Evolutionary conservation across 2,329 filamentous ascomycete species (phyloP), one percentile per base, ranked within the genome.

Genomic region (Pseudogymnoascus sp.): DNA sequence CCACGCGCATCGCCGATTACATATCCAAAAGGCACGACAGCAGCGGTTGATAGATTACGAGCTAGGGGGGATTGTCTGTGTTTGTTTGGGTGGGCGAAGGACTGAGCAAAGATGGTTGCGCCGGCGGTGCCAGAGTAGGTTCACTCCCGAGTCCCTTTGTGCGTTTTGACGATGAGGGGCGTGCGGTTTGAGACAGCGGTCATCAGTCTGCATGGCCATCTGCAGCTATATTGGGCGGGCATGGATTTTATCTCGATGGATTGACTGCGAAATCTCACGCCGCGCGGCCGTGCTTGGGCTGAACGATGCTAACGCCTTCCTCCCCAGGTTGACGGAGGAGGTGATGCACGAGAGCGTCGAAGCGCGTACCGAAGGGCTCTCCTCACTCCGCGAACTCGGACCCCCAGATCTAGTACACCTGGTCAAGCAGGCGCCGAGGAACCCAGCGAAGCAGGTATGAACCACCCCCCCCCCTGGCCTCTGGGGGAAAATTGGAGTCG

Each of bases 321-420:
- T 17, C 61, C 61, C 31, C 67, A 97, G 95, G 78, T 88, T 99
- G 72, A 93, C 93, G 71, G 95, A 99, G 79, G 92, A 97, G 77
- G 85, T 95, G 68, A 83, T 96, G 66, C 89, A 96, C 74, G 91
- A 96, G 71, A 91, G 93, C 62, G 88, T 97, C 76, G 93, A 97
- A 74, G 87, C 92, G 70, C 88, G 95, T 75, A 96, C 93, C 70
- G 95, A 99, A 74, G 90, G 90, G 47, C 84, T 99, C 40, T 83
- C 89, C 69, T 85, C 87, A 59, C 82, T 99, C 67, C 89, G 95
- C 73, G 95, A 99, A 82, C 85, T 99, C 64, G 95, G 95, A 44
- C 95, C 95, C 26, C 95, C 95, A 62, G 95, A 99, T 77, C 83
- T 99, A 28, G 93, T 97, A 40, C 95, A 99, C 78, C 84, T 99